Evolutionary conservation across 176 grass and related monocot genomes (phyloP), one percentile per base, ranked within the genome.

Genomic region (Ampelocalamus luodianensis): DNA sequence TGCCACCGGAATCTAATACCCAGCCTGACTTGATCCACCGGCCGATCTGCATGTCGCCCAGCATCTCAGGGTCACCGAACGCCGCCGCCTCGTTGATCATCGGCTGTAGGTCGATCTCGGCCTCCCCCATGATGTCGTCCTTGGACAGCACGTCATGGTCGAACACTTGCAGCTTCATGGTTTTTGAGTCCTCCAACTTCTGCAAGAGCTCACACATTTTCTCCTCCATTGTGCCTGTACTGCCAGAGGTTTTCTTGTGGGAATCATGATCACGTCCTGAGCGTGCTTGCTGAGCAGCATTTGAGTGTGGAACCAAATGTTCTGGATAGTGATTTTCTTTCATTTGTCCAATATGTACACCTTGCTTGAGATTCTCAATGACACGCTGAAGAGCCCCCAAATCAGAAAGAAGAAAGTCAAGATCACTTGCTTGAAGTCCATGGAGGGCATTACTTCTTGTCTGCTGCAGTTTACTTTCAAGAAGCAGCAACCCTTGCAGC

Each of bases 111-210:
- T n/a, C n/a, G n/a, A n/a, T n/a, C n/a, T n/a, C n/a, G n/a, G n/a
- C n/a, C n/a, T n/a, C n/a, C n/a, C n/a, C n/a, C n/a, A n/a, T n/a
- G n/a, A n/a, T n/a, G n/a, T n/a, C n/a, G n/a, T n/a, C n/a, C n/a
- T n/a, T n/a, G n/a, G n/a, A n/a, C n/a, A n/a, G n/a, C n/a, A n/a
- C n/a, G n/a, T n/a, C n/a, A n/a, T n/a, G n/a, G n/a, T n/a, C n/a
- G n/a, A n/a, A n/a, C n/a, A n/a, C n/a, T n/a, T n/a, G n/a, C n/a
- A n/a, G n/a, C n/a, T n/a, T n/a, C n/a, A n/a, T n/a, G n/a, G 88
- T 96, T 92, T 95, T 99, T 64, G 90, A 96, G 70, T 99, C 86
- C 80, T 99, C 96, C 62, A 99, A 81, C 78, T 96, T 96, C 82
- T 92, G 88, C 71, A 99, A 82, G 77, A 99, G 92, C 70, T 92